Conservation (phyloP, 441 rosid species). For the Raphanus hybrid region DNA sequence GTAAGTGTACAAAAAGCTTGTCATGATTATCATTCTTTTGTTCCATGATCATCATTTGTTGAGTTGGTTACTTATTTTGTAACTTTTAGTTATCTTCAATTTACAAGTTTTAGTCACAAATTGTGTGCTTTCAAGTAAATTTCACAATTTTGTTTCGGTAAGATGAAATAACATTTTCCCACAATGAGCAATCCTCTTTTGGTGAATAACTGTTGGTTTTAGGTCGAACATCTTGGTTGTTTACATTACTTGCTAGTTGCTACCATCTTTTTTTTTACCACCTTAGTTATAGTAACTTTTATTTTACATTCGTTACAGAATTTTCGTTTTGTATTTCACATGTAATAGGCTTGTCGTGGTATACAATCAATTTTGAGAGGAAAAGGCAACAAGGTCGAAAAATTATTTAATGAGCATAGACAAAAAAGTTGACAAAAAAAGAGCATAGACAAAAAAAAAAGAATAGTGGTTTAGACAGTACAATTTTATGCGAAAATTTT, state of each 20-base stretch:
- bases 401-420: no score
- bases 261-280: neutral
- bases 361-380: no score
- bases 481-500: no score
- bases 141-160: neutral
- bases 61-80: neutral
- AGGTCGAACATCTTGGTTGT: neutral
- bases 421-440: no score
- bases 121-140: neutral
- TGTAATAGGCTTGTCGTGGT: no score
- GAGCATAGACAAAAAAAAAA: no score
- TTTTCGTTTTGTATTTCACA: no score
- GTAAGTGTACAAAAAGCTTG: constrained; percentile 1
- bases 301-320: no score
- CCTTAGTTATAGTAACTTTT: no score
- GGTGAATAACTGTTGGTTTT: neutral
- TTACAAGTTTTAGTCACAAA: neutral
- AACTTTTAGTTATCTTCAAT: neutral
- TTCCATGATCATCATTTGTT: constrained; percentile 1
- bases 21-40: neutral
- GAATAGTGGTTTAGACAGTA: no score
- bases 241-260: neutral
- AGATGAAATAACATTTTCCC: neutral
- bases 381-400: no score
- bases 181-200: neutral